Evolutionary conservation across 2,329 filamentous ascomycete genomes (phyloP).

Genomic region (Xylariaceae sp.): DNA sequence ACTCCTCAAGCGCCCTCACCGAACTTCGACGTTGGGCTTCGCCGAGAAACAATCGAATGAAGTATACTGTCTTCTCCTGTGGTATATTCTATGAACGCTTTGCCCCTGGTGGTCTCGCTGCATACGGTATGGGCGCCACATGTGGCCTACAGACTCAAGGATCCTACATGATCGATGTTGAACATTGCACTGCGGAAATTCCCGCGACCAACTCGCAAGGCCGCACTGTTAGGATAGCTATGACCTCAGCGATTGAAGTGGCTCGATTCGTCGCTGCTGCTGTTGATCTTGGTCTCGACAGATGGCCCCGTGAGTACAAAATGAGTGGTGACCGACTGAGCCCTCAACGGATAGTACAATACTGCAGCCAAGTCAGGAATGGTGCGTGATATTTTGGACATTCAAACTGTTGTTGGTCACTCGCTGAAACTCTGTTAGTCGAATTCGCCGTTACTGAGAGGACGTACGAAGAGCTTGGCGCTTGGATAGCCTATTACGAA

Average conservation of each 20-base stretch:
- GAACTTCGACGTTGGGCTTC: slow-evolving; percentile 45
- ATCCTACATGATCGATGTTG: slow-evolving; percentile 63
- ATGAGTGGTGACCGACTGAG: slow-evolving; percentile 65
- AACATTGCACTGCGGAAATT: slow-evolving; percentile 54
- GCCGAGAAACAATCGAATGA: slow-evolving; percentile 48
- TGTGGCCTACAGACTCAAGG: slow-evolving; percentile 54
- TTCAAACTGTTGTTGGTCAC: slow-evolving; percentile 5
- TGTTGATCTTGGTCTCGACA: slow-evolving; percentile 54
- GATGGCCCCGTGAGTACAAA: slow-evolving; percentile 65
- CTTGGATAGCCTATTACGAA: slow-evolving; percentile 39
- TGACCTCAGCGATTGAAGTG: slow-evolving; percentile 68
- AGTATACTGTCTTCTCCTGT: slow-evolving; percentile 68
- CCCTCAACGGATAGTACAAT: slow-evolving; percentile 54
- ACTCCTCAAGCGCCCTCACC: slow-evolving; percentile 51
- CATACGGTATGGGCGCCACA: slow-evolving; percentile 55
- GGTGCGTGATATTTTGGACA: slow-evolving; percentile 31
- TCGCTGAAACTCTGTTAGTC: slow-evolving; percentile 17
- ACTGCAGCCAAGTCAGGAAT: slow-evolving; percentile 47
- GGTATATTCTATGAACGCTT: slow-evolving; percentile 75
- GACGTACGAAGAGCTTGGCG: slow-evolving; percentile 39
- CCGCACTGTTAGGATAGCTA: slow-evolving; percentile 52
- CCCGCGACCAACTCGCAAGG: slow-evolving; percentile 51
- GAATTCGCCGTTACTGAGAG: slow-evolving; percentile 32
- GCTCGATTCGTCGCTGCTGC: slow-evolving; percentile 68
- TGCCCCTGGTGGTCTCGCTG: slow-evolving; percentile 60